Conservation (phyloP, 2,329 filamentous ascomycete genomes). For the Akanthomyces uredinophilus region DNA sequence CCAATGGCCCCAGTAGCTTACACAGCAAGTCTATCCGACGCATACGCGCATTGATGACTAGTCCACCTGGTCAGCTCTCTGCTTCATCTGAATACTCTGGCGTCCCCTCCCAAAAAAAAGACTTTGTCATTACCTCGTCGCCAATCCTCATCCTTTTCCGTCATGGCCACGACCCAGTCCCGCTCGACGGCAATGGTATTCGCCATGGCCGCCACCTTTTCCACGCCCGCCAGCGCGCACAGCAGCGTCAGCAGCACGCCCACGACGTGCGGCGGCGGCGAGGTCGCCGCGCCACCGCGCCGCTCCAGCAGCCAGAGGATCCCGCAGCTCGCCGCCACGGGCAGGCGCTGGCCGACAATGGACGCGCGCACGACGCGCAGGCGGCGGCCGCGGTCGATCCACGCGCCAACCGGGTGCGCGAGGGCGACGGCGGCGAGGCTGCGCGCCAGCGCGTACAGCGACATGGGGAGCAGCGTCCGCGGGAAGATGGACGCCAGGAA, state of each 20-base stretch:
- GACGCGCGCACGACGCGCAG: constrained; percentile 46
- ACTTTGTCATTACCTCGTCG: constrained; percentile 6
- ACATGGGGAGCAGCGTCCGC: constrained; percentile 58
- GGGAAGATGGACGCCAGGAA: constrained; percentile 53
- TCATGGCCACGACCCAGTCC: constrained; percentile 8
- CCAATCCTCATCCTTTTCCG: not conserved
- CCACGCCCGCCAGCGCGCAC: constrained; percentile 23
- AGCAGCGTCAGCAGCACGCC: constrained; percentile 26
- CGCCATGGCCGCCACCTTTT: constrained; percentile 2
- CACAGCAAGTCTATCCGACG: constrained; percentile 57
- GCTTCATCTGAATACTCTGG: constrained; percentile 19
- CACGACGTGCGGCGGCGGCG: constrained; percentile 2
- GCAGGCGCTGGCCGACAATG: constrained; percentile 33
- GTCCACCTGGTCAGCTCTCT: constrained; percentile 15
- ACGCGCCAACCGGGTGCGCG: constrained; percentile 52
- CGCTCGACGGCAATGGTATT: constrained; percentile 8
- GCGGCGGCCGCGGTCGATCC: constrained; percentile 52
- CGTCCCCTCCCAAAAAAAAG: no score
- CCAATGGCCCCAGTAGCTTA: constrained; percentile 52
- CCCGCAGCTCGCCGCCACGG: constrained; percentile 43
- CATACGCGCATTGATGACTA: constrained; percentile 52
- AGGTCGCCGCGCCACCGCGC: constrained; percentile 11
- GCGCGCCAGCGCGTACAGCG: constrained; percentile 62
- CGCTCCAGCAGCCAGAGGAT: constrained; percentile 37
- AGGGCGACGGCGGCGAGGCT: constrained; percentile 53